Base-by-base conservation (phyloP, 108 stramenopile species). In the Cyclostephanos tholiformis region DNA sequence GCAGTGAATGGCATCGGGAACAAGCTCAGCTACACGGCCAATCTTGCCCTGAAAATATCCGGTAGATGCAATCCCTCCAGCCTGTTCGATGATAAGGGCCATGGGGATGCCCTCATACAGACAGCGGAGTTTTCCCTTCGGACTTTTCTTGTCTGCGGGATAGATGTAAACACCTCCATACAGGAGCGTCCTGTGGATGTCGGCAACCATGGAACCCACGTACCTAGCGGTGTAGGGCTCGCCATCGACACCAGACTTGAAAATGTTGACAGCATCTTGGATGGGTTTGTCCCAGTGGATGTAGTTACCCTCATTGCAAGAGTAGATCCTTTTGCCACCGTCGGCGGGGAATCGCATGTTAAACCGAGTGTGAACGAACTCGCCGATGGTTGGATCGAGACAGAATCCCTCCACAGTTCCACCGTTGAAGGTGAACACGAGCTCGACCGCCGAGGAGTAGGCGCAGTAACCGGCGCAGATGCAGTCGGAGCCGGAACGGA, bases 101-200 rank as follows among this genome's bases (percentile, higher is more conserved):
- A 99, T 99, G 38, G 99, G 99, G 85, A 98, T 97, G 63, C 97
- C 98, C 86, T 99, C 99, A 79, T 99, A 99, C 12, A 99, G 92
- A 67, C 98, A 89, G 69, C 98, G 95, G 69, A 97, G 89, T 88
- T 97, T 96, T 72, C 97, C 96, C 79, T 96, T 94, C 25, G 91
- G 91, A 39, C 87, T 86, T 72, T 96, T 97, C 71, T 84, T 90
- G 72, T 98, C 97, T 6, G 97, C 97, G 20, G 99, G 99, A 85
- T 99, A 99, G 46, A 99, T 76, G 83, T 97, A 99, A 68, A 99
- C 95, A 16, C 99, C 99, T 64, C 97, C 97, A 72, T 99, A 99
- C 36, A 99, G 87, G 69, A 99, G 88, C 32, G 99, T 99, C 52
- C 98, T 95, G 87, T 99, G 99, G 61, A 99, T 96, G 68, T 99